Conservation (phyloP, 768 basidiomycete genomes). For the Austroboletus festivus region DNA sequence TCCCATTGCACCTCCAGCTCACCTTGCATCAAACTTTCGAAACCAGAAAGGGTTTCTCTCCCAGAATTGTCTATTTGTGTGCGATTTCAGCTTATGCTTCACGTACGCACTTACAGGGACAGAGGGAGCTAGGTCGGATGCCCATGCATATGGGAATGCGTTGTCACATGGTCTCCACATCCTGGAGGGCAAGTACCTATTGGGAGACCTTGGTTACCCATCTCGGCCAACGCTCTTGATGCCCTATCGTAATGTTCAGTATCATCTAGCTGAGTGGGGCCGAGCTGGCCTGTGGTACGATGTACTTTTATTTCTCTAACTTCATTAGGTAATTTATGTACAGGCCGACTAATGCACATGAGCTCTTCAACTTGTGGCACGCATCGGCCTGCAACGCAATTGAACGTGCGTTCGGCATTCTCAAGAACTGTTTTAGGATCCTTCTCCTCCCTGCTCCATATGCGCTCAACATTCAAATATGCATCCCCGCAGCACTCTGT, state of each 20-base stretch:
- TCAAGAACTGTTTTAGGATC: conserved; percentile 19
- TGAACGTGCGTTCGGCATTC: neutral
- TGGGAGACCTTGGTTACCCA: conserved; percentile 13
- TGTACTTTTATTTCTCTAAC: neutral
- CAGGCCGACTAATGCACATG: conserved; percentile 14
- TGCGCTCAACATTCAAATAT: conserved; percentile 17
- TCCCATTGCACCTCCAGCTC: neutral
- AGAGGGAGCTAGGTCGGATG: neutral
- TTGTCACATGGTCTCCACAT: conserved; percentile 27
- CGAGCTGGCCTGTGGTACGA: neutral
- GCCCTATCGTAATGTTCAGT: conserved; percentile 36
- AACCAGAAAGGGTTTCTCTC: neutral
- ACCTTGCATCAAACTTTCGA: neutral
- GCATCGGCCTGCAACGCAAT: conserved; percentile 5
- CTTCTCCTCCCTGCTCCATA: conserved; percentile 10
- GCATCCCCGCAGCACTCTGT: conserved; percentile 21
- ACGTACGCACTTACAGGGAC: neutral
- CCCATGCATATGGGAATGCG: conserved; percentile 24
- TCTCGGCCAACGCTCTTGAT: conserved; percentile 24
- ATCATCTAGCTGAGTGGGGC: conserved; percentile 38
- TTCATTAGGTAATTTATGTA: neutral
- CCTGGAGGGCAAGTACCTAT: conserved; percentile 31
- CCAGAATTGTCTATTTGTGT: neutral
- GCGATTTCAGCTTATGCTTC: neutral
- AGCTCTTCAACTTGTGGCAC: conserved; percentile 28